Conservation (phyloP, 495 filamentous ascomycete species). For the Penicillium chermesinum region DNA sequence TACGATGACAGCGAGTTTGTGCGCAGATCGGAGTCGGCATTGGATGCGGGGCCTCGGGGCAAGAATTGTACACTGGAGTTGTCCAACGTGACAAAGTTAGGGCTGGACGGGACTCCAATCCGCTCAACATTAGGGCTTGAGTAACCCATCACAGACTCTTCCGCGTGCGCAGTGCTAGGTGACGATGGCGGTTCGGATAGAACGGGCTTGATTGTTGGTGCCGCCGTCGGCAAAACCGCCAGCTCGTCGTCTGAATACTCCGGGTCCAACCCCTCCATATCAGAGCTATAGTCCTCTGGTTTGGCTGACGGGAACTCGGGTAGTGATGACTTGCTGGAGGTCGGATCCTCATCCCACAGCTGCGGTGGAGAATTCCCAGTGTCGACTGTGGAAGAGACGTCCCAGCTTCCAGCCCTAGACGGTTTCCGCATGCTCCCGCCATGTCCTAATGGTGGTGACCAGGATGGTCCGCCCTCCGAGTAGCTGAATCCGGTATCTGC, state of each 20-base stretch:
- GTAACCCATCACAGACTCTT: conserved; percentile 21
- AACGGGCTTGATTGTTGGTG: conserved; percentile 42
- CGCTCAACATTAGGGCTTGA: conserved; percentile 43
- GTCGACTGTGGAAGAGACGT: conserved; percentile 39
- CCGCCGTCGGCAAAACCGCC: conserved; percentile 27
- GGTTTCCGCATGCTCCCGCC: conserved; percentile 27
- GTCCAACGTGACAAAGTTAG: conserved; percentile 40
- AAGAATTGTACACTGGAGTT: conserved; percentile 41
- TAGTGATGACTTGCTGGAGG: conserved; percentile 40
- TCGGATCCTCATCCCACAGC: conserved; percentile 43
- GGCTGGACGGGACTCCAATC: conserved; percentile 42
- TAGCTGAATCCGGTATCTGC: conserved; percentile 31
- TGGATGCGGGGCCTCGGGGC: conserved; percentile 30
- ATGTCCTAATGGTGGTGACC: conserved; percentile 28
- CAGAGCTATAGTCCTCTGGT: conserved; percentile 13
- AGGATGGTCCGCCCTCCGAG: conserved; percentile 18
- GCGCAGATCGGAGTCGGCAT: conserved; percentile 34
- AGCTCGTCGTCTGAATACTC: conserved; percentile 40
- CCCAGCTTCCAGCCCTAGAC: conserved; percentile 31
- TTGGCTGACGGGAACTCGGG: conserved; percentile 30
- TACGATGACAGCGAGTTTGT: conserved; percentile 44
- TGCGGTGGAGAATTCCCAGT: conserved; percentile 37
- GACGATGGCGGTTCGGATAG: conserved; percentile 27
- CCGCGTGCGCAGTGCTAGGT: conserved; percentile 12
- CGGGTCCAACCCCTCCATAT: conserved; percentile 15